phyloP scores from a whole-genome alignment of 257 asterid species.

The Solanum pennellii region DNA sequence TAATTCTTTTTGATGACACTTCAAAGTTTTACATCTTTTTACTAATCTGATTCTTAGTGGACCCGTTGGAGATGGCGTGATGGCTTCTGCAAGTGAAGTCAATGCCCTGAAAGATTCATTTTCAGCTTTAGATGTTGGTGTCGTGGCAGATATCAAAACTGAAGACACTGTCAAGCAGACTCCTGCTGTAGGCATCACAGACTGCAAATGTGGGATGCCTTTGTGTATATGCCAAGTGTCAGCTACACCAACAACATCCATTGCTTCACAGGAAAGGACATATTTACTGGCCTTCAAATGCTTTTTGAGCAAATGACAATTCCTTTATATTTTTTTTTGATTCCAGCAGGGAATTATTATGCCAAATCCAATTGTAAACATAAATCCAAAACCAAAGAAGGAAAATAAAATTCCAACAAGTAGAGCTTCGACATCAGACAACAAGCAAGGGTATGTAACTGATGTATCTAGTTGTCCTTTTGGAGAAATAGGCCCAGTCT shows the following conservation, averaged over 20 bases:
- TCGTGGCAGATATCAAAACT: slow-evolving; percentile 30
- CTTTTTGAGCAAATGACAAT: slow-evolving; percentile 1
- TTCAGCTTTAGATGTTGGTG: slow-evolving; percentile 58
- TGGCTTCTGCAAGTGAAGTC: slow-evolving; percentile 47
- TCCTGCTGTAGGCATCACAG: slow-evolving; percentile 29
- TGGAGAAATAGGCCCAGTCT: neutral
- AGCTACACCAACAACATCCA: slow-evolving; percentile 37
- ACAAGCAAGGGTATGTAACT: slow-evolving; percentile 50
- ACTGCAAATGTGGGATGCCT: slow-evolving; percentile 98
- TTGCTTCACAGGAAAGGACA: slow-evolving; percentile 37
- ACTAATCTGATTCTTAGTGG: slow-evolving; percentile 16
- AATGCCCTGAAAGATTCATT: slow-evolving; percentile 44
- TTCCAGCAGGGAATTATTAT: slow-evolving; percentile 41
- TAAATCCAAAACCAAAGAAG: slow-evolving; percentile 53
- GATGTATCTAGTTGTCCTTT: neutral
- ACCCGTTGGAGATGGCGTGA: slow-evolving; percentile 31
- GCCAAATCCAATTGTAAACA: slow-evolving; percentile 17
- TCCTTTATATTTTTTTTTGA: slow-evolving; percentile 7
- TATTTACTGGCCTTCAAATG: neutral
- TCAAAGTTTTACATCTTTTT: neutral
- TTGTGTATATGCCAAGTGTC: slow-evolving; percentile 97
- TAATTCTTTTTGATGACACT: neutral
- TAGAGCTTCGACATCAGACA: slow-evolving; percentile 75
- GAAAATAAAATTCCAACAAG: slow-evolving; percentile 39
- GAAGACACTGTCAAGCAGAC: slow-evolving; percentile 26